Evolutionary conservation across 306 rosid species (phyloP).

Genomic region (Dalbergia oliveri): DNA sequence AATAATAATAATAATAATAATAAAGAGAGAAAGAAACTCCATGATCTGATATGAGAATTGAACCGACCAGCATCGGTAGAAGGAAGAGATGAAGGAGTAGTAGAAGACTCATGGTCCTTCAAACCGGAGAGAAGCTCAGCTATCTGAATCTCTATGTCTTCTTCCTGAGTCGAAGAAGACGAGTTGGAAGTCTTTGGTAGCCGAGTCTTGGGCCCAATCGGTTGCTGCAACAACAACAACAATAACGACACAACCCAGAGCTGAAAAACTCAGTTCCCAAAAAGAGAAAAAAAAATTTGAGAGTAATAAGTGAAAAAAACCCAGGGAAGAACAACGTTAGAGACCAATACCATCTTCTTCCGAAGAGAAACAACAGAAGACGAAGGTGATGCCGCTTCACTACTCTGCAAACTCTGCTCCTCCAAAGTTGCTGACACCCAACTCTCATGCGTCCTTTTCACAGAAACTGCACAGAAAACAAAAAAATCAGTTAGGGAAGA

Average conservation of each 20-base stretch:
- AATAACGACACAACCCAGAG: no score
- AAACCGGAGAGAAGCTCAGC: constrained; percentile 69
- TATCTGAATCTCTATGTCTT: constrained; percentile 65
- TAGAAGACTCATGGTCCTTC: constrained; percentile 31
- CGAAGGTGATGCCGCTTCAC: constrained; percentile 40
- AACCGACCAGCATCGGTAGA: constrained; percentile 31
- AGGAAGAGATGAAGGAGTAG: background rate
- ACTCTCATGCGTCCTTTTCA: constrained; percentile 55
- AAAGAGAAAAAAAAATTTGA: no score
- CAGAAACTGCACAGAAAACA: constrained; percentile 51
- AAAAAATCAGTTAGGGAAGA: background rate
- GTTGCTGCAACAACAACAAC: no score
- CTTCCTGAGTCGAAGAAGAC: constrained; percentile 43
- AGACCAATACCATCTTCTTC: no score
- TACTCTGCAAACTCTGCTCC: constrained; percentile 45
- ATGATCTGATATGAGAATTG: background rate
- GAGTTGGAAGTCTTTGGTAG: constrained; percentile 39
- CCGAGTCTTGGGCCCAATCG: no score
- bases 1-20: background rate
- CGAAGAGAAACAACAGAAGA: no score
- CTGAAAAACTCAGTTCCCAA: no score
- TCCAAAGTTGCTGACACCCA: constrained; percentile 9
- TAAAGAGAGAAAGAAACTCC: background rate
- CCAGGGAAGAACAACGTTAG: no score
- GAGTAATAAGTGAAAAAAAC: no score